Conservation (phyloP, 2,329 filamentous ascomycete species). For the Cercospora sojina region DNA sequence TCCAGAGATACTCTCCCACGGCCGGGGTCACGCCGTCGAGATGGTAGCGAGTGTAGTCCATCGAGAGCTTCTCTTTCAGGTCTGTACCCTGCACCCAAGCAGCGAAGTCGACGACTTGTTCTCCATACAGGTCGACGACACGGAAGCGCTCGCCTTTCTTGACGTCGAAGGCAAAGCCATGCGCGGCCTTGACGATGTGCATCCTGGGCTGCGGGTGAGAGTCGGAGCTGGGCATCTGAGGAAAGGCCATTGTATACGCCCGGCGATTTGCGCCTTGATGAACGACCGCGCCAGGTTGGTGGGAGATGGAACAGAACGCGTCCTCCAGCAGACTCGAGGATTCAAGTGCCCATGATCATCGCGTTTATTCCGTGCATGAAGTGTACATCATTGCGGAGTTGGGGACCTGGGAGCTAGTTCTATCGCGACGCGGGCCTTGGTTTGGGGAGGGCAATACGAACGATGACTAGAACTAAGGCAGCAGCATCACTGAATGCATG, state of each 20-base stretch:
- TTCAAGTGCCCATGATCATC: neutral
- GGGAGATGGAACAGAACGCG: neutral
- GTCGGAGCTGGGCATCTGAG: neutral
- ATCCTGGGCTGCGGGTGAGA: conserved; percentile 18
- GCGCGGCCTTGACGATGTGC: conserved; percentile 32
- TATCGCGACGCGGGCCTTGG: neutral
- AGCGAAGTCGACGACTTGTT: conserved; percentile 44
- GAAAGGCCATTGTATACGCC: neutral
- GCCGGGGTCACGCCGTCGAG: conserved; percentile 39
- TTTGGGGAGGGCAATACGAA: neutral
- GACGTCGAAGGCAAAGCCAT: conserved; percentile 40
- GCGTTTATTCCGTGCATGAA: neutral
- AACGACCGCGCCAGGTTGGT: neutral
- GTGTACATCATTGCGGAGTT: neutral
- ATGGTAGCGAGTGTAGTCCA: conserved; percentile 43
- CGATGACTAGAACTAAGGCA: neutral
- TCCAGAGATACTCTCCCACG: conserved; percentile 41
- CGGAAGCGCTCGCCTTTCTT: conserved; percentile 41
- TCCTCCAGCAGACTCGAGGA: neutral
- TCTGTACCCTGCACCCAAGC: conserved; percentile 38
- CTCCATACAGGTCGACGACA: conserved; percentile 42
- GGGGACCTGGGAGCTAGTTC: neutral
- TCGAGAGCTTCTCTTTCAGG: conserved; percentile 40
- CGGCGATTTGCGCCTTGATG: neutral
- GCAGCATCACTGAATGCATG: neutral